Base-by-base conservation (phyloP, 2,329 filamentous ascomycete genomes). In the Didymella keratinophila region DNA sequence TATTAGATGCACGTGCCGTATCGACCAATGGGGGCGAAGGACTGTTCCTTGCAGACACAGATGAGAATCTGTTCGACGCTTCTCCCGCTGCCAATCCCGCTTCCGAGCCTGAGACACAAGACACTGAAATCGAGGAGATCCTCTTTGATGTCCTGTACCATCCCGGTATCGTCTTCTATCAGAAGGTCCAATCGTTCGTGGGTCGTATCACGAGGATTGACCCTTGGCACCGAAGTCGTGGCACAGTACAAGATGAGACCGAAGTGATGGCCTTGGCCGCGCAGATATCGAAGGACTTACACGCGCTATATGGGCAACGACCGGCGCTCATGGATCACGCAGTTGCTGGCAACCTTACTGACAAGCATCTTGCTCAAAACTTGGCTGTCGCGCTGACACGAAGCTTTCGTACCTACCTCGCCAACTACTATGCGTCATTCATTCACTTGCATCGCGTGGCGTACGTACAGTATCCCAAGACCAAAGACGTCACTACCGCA, bases 401-500 rank as follows among this genome's bases (percentile, higher is more conserved):
- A 27, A 80, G 80, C n/a, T 85, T 85, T 62, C 76, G 83, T 28
- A 84, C 82, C 1, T 86, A 84, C 65, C 76, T 84, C 18, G 82
- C 83, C 48, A 86, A 86, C 65, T 86, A 83, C 69, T 80, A 84
- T 63, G 83, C 84, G 7, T 82, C 80, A 63, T 84, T 82, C 61
- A 79, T 87, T 27, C 83, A 86, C 62, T 77, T 86, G 2, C 84
- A 86, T 64, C 78, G 84, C 2, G 84, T 86, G 9, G 84, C 84
- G 2, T 85, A 86, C 70, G 83, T 82, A 64, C 78, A 75, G 20
- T 76, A 86, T 5, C 84, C 84, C 1, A 74, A 84, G 41, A 84
- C 83, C 0, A 74, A 77, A n/a, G 81, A 84, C 51, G 78, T 83
- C 1, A 70, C 68, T 2, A 78, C 80, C 30, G 83, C 82, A 1